Base-by-base conservation (phyloP, 495 filamentous ascomycete genomes). In the Penicillium coprophilum region DNA sequence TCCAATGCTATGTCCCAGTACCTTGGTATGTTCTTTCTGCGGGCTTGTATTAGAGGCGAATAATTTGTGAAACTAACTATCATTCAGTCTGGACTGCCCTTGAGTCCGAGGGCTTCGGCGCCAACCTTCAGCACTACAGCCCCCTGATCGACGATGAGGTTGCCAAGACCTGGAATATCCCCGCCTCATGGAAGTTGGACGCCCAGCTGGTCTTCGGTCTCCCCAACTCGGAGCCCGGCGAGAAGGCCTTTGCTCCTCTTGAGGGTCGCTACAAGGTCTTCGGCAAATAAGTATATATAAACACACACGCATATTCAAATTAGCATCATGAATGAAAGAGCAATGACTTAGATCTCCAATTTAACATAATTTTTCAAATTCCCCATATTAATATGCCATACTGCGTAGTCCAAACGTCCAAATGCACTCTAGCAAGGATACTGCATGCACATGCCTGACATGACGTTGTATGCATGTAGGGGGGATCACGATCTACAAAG, bases 61-160 rank as follows among this genome's bases (percentile, higher is more conserved):
- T 30, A 9, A 12, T 15, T 27, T 38, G n/a, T n/a, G 12, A 53
- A 31, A 39, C 64, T 64, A 51, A 63, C 44, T 7, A 7, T 43
- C 4, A 28, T 2, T n/a, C n/a, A 73, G 70, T 80, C 53, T 82
- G 80, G 80, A 69, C 72, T 38, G 80, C 79, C 7, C 74, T 82
- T 19, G 63, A 76, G 55, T 62, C 72, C 12, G 77, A 80, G 55
- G 80, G 80, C 31, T 62, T 82, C 53, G 80, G 79, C 31, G 72
- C 67, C 60, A 82, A 82, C 60, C 71, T 82, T 21, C 80, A 82
- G 75, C 80, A 82, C 68, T 81, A 80, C 68, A 80, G 76, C 62
- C 76, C 77, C n/a, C 62, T 79, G 12, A 74, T 81, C 56, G 77
- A 81, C 54, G 71, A 67, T 30, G 61, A 67, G 36, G 50, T 81